Base-by-base conservation (phyloP, 179 eudicot species). In the Corrigiola litoralis region DNA sequence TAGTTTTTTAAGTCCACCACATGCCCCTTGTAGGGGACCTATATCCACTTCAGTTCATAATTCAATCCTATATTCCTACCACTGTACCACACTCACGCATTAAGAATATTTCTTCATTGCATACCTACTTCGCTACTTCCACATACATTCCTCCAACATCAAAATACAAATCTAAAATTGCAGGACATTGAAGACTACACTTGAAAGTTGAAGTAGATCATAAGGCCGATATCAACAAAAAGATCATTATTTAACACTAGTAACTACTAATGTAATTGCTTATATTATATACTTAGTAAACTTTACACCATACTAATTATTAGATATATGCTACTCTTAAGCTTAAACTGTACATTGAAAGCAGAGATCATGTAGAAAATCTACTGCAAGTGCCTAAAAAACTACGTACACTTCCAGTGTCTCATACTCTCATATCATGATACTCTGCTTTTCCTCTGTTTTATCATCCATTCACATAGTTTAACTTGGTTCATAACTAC, bases 281-380 rank as follows among this genome's bases (percentile, higher is more conserved):
- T 42, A 49, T 24, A 50, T 25, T 50, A 59, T n/a, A 27, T 59
- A 12, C 36, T 37, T 40, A 36, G 16, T 21, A 32, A 6, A 33
- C 8, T 34, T 47, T 17, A 12, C 7, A 17, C 13, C 10, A 6
- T 61, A 27, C 54, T 63, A 50, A n/a, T 24, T 20, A 4, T 51
- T 29, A 16, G 13, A 1, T 38, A 38, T 38, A 38, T 38, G 13
- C 8, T 14, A 57, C 11, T 36, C 17, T 58, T 25, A 23, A 58
- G 31, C 24, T 56, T 21, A 32, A 57, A 38, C 52, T 61, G 25
- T 44, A 68, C 72, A 68, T 49, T 20, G 25, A 48, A 3, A 21
- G 34, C 20, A 58, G 38, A 34, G 6, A 33, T 33, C 44, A 53
- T 41, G 31, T 31, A 11, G 13, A 1, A 54, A 1, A 44, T 16